Percentiles rank a stretch among this genome's conserved stretches.
phyloP scores from a whole-genome alignment of 2,329 filamentous ascomycete species.

The Arthroderma sp. region DNA sequence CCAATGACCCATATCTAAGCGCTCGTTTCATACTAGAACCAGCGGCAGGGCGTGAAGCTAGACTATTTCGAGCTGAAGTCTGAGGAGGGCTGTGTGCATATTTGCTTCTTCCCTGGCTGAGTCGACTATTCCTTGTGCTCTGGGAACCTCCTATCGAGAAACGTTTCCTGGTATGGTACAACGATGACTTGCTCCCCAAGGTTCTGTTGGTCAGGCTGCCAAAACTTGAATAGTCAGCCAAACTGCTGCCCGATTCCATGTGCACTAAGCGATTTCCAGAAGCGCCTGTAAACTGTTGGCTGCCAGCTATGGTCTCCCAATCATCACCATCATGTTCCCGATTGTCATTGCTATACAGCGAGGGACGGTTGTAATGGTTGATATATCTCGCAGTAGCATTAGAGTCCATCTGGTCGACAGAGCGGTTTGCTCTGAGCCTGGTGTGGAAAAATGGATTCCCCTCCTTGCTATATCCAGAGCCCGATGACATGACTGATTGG shows the following conservation, averaged over 20 bases:
- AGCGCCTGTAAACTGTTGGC: conserved; percentile 9
- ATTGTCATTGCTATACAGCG: neutral
- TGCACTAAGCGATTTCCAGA: conserved; percentile 3
- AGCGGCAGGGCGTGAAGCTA: too few relatives aligned
- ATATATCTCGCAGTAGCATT: neutral
- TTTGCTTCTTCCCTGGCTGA: too few relatives aligned
- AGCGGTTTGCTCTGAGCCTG: conserved; percentile 1
- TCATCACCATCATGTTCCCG: conserved; percentile 11
- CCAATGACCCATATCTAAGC: neutral
- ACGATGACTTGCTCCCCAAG: conserved; percentile 1
- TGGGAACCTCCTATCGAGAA: too few relatives aligned
- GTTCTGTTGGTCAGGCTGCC: conserved; percentile 9
- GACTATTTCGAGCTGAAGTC: too few relatives aligned
- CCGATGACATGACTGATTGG: conserved; percentile 5
- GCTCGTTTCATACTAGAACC: too few relatives aligned
- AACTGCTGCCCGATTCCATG: conserved; percentile 13
- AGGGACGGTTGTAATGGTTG: too few relatives aligned
- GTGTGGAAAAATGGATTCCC: conserved; percentile 6
- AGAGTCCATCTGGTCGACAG: neutral
- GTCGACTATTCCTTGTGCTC: too few relatives aligned
- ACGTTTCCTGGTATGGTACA: neutral
- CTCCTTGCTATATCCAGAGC: neutral
- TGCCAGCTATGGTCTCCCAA: conserved; percentile 17
- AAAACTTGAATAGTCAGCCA: conserved; percentile 16
- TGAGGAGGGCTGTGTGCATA: too few relatives aligned